These are phyloP conservation scores for Suhomyces panamericanus DNA, from an alignment of 1,139 yeast species.

Conservation along the genomic window DNA sequence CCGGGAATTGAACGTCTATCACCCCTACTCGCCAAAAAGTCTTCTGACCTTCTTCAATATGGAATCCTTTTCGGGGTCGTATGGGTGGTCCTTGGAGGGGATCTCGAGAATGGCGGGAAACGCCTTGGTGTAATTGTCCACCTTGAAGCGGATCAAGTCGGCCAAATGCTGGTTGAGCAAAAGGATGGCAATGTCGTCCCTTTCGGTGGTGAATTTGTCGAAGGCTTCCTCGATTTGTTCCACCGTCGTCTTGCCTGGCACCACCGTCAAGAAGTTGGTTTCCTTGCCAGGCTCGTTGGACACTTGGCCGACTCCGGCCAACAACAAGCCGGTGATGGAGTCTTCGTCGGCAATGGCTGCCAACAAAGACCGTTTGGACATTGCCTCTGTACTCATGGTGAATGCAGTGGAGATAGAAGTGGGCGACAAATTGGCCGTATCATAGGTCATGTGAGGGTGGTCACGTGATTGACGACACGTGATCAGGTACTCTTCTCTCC, in stretches of 20 bases:
- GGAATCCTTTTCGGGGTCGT: conserved; percentile 97
- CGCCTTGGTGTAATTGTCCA: conserved; percentile 84
- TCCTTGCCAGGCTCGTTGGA: conserved; percentile 62
- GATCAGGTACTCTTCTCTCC: no score
- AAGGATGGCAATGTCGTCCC: conserved; percentile 91
- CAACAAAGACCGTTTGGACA: conserved; percentile 70
- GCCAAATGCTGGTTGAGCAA: conserved; percentile 95
- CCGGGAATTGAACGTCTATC: not conserved
- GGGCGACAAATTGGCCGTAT: not conserved
- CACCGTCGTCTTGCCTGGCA: conserved; percentile 74
- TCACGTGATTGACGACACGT: not conserved
- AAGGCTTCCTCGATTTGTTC: conserved; percentile 78
- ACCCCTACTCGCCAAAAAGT: conserved; percentile 76
- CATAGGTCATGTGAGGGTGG: not conserved
- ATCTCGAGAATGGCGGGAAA: conserved; percentile 96
- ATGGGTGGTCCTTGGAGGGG: conserved; percentile 98
- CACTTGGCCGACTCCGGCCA: conserved; percentile 96
- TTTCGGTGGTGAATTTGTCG: conserved; percentile 65
- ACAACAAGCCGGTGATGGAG: conserved; percentile 89
- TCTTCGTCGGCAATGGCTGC: conserved; percentile 98
- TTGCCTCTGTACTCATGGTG: conserved; percentile 38
- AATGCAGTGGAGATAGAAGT: not conserved
- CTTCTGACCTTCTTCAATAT: conserved; percentile 92
- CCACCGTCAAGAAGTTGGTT: conserved; percentile 78
- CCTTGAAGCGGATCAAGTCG: conserved; percentile 78